Evolutionary conservation across 306 rosid genomes (phyloP), one percentile per base, ranked within the genome.

Genomic region (Oxytropis ochrocephala): DNA sequence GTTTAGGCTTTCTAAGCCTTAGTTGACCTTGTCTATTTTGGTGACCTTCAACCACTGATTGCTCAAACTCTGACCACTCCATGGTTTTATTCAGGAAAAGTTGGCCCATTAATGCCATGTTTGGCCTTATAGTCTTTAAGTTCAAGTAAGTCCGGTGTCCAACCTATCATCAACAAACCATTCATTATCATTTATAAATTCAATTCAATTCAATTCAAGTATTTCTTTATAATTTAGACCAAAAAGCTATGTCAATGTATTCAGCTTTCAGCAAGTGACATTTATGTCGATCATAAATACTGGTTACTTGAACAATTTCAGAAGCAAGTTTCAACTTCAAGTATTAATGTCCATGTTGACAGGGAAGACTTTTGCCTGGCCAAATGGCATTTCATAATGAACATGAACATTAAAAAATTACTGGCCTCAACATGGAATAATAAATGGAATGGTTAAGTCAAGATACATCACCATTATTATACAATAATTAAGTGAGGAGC

Each of bases 61-160:
- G 75, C 79, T 86, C 80, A 71, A 95, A 95, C 12, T 89, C 95
- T 19, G 86, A 56, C 99, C 99, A 95, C 33, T 78, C 76, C 0
- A 87, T 81, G 82, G 68, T 84, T 87, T 91, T 95, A 49, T 95
- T 95, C 71, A 89, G 83, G 87, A 95, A 91, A 1, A 95, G 97
- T 43, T 89, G 96, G 18, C 99, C 99, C 91, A 91, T 62, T 13
- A 95, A 69, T 53, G 81, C 86, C 99, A 95, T 91, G 80, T 88
- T 95, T 44, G 99, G 99, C 81, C 99, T 89, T 53, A 95, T 81
- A 2, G 97, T 95, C 83, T 95, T 95, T 79, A 80, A 70, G 85
- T 87, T 95, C 79, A 80, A 81, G 61, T 82, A 95, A 32, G 96
- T 95, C 35, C 99, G 80, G 75, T 95, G 99, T 53, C 99, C 99